Base-by-base conservation (phyloP, 1,139 yeast species). In the Saccharomyces hybrid region DNA sequence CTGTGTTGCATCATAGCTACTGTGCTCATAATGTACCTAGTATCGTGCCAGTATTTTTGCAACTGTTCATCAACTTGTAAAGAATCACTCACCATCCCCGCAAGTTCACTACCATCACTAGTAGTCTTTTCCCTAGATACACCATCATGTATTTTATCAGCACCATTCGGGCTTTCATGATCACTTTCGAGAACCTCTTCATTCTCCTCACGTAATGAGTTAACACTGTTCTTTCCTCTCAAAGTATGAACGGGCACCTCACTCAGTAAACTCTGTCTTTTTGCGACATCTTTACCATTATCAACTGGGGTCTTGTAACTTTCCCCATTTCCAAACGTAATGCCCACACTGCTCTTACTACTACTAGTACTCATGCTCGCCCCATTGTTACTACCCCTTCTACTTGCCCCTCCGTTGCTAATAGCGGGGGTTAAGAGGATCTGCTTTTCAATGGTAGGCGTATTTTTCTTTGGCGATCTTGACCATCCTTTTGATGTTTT, bases 1-100 rank as follows among this genome's bases (percentile, higher is more conserved):
- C 70, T 56, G 50, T 65, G 65, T 42, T 59, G 56, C 64, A 67
- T 62, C 16, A 66, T 57, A 4, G 56, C 50, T 41, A 64, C 54
- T 1, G 69, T 62, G 31, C 64, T 59, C 44, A 54, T 53, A 16
- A 66, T 57, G 51, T 64, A 67, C 11, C 61, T 57, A 5, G 64
- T 60, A 42, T 62, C 64, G 9, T 57, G 57, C 65, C 64, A 64
- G 52, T 65, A 62, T 50, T 59, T 61, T 44, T 62, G 61, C 31
- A 65, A 51, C 49, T 61, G 60, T 31, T 52, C 53, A 54, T 65
- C 68, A 5, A 64, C 56, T n/a, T 58, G 44, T 19, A 38, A 38
- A 19, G 24, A 16, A 19, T 38, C 44, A 6, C 24, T 38, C 11
- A 16, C 6, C 12, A 38, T 9, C n/a, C 16, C 32, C 27, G 16